A percentile compares a stretch with the other conserved stretches of the same genome.
Evolutionary conservation across 75 land plant species (phyloP).

Genomic region (Cunninghamia lanceolata): DNA sequence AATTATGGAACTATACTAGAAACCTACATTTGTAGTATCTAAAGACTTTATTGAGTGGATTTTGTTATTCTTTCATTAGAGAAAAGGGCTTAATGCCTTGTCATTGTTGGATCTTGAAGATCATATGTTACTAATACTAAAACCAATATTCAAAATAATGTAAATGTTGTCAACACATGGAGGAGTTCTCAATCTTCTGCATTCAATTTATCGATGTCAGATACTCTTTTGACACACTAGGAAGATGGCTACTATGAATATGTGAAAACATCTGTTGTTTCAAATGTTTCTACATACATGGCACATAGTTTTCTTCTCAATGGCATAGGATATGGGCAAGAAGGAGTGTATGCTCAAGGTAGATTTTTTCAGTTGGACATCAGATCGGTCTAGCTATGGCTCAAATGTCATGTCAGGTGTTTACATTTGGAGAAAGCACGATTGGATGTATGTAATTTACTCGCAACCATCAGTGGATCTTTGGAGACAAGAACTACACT

Average conservation of each 20-base stretch:
- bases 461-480: no score
- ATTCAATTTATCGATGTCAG: slow-evolving; percentile 30
- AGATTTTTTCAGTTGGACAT: slow-evolving; percentile 19
- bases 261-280: slow-evolving; percentile 17
- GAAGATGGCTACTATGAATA: slow-evolving; percentile 60
- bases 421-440: slow-evolving; percentile 58
- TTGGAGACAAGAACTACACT: no score
- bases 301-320: background rate
- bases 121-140: no score
- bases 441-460: no score
- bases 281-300: background rate
- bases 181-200: slow-evolving; percentile 51
- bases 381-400: slow-evolving; percentile 43
- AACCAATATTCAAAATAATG: no score
- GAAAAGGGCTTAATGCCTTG: no score
- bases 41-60: no score
- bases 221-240: slow-evolving; percentile 53
- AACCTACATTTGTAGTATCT: no score
- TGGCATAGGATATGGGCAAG: background rate
- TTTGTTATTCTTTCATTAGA: no score
- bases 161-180: no score
- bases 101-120: no score
- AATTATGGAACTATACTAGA: no score
- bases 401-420: slow-evolving; percentile 50
- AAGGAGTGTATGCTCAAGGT: background rate